phyloP scores from a whole-genome alignment of 108 stramenopile genomes.

The Nitzschia sp. region DNA sequence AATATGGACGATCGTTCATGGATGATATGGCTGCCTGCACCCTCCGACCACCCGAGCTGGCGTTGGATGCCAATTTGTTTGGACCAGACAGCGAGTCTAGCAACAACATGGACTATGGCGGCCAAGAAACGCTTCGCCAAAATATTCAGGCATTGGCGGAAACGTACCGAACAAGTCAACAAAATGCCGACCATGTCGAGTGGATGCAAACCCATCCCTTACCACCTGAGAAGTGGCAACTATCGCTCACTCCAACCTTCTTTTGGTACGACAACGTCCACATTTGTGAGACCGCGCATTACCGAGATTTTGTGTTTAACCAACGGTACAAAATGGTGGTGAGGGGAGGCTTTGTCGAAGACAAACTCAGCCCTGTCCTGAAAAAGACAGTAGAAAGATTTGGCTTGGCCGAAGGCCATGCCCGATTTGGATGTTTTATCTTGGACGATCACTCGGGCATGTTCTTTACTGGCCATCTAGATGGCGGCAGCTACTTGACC shows the following conservation, averaged over 20 bases:
- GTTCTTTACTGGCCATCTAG: constrained; percentile 85
- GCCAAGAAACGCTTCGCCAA: constrained; percentile 37
- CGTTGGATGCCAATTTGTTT: constrained; percentile 45
- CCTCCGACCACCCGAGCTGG: constrained; percentile 63
- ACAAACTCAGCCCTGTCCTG: constrained; percentile 72
- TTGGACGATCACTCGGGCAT: constrained; percentile 84
- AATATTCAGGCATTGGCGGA: constrained; percentile 40
- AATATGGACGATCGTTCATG: constrained; percentile 60
- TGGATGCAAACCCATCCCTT: constrained; percentile 42
- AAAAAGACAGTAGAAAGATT: constrained; percentile 63
- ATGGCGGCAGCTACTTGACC: constrained; percentile 68
- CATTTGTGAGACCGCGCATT: constrained; percentile 71
- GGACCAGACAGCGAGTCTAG: constrained; percentile 59
- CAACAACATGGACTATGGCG: constrained; percentile 31
- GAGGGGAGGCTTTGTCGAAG: constrained; percentile 86
- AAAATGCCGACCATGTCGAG: constrained; percentile 41
- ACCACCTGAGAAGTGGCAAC: constrained; percentile 48
- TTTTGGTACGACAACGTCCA: constrained; percentile 93
- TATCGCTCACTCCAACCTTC: constrained; percentile 75
- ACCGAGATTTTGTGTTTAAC: constrained; percentile 83
- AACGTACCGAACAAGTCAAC: constrained; percentile 53
- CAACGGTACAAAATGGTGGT: constrained; percentile 76
- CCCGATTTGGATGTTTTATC: constrained; percentile 78
- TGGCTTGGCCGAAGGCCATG: constrained; percentile 65
- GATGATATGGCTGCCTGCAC: constrained; percentile 54